A percentile compares a stretch with the other conserved stretches of the same genome.
Evolutionary conservation across 2,329 filamentous ascomycete genomes (phyloP).

Genomic region (Penicillium sp.): DNA sequence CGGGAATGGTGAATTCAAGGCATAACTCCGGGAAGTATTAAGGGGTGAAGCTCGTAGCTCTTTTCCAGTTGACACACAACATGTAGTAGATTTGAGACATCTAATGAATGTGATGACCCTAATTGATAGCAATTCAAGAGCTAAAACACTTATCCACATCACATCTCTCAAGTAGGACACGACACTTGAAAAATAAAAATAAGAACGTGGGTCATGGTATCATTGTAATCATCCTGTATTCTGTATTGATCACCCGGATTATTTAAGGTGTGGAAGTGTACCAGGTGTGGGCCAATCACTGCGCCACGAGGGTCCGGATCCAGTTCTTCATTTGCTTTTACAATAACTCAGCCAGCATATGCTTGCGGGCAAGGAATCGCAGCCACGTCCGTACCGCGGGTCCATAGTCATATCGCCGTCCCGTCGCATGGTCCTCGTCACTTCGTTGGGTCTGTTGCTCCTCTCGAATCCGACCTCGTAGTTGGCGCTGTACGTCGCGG

Average conservation of each 20-base stretch:
- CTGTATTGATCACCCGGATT: neutral
- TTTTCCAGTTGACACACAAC: too few species aligned
- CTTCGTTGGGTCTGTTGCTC: constrained; percentile 39
- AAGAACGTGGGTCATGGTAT: too few species aligned
- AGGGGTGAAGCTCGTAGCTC: too few species aligned
- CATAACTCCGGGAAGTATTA: too few species aligned
- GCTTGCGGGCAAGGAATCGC: constrained; percentile 66
- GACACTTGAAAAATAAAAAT: too few species aligned
- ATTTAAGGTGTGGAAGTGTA: neutral
- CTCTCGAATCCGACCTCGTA: constrained; percentile 40
- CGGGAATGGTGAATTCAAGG: too few species aligned
- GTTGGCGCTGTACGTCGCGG: constrained; percentile 29
- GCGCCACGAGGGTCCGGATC: constrained; percentile 18
- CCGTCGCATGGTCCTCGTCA: constrained; percentile 44
- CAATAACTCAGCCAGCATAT: constrained; percentile 49
- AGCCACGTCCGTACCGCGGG: constrained; percentile 70
- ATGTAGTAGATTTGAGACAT: too few species aligned
- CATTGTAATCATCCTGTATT: neutral
- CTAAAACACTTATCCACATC: too few species aligned
- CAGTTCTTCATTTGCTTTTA: constrained; percentile 7
- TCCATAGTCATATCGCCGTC: constrained; percentile 62
- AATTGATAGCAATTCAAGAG: too few species aligned
- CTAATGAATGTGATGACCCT: too few species aligned
- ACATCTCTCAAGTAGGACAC: too few species aligned
- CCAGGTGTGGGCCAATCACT: constrained; percentile 17